Evolutionary conservation across 2,329 filamentous ascomycete genomes (phyloP), one percentile per base, ranked within the genome.

Genomic region (Spiromastix sp.): DNA sequence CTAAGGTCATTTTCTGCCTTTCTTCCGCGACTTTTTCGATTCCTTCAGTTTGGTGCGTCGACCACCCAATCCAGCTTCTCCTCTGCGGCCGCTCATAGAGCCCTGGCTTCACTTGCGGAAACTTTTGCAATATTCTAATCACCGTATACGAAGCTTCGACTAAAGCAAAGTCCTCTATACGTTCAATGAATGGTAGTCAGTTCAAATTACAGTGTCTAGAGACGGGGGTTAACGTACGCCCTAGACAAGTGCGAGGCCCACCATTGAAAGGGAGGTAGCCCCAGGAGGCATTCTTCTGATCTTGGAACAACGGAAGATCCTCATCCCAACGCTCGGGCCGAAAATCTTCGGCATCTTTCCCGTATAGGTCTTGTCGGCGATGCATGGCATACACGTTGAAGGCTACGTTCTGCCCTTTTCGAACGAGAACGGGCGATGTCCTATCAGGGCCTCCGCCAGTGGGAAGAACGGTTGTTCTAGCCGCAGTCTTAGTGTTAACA

Each of bases 311-410:
- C 1, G 77, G 78, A 50, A 75, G 70, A 70, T 74, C 75, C 10
- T 8, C 21, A 44, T 56, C 59, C 80, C 80, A 86, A 37, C 81
- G 67, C 31, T 84, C 79, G 1, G 81, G 81, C 40, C 67, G 66
- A 12, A 43, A 43, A 18, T 54, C 59, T 1, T 65, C 56, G 1
- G 65, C 64, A 1, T 59, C 54, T 1, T 67, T 52, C 7, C 75
- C 76, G 49, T 79, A 80, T 5, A 81, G 58, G 47, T 71, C 67
- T 25, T 53, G 55, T 10, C 81, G 73, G 2, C 83, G 76, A 51
- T 91, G 83, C 80, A 89, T 82, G 4, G 74, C 59, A 36, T 85
- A 70, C 0, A 79, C 68, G 30, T 69, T 77, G 64, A 85, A 91
- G 30, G 61, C 66, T 41, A 91, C 64, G 4, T 70, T 57, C 1